These are phyloP conservation scores for Xylariaceae sp. DNA, from an alignment of 2,329 filamentous ascomycete species.

Conservation along the genomic window DNA sequence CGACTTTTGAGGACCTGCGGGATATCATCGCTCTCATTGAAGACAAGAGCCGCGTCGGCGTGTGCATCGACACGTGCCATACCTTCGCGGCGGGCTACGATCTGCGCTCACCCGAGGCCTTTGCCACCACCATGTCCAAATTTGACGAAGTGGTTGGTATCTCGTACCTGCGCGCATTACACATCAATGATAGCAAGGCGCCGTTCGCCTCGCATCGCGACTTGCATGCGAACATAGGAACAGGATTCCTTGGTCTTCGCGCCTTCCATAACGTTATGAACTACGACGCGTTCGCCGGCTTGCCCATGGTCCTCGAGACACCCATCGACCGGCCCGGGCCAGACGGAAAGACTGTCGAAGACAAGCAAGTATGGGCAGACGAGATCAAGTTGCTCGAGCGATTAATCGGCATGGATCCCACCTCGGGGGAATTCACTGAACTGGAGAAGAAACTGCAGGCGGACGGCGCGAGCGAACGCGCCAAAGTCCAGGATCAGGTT, in stretches of 20 bases:
- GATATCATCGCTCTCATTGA: constrained; percentile 78
- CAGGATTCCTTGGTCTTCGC: constrained; percentile 83
- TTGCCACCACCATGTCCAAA: constrained; percentile 65
- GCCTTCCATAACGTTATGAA: constrained; percentile 93
- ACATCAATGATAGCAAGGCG: constrained; percentile 94
- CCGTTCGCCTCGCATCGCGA: constrained; percentile 78
- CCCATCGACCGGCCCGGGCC: constrained; percentile 71
- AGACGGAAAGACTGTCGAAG: constrained; percentile 66
- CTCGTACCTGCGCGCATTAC: constrained; percentile 76
- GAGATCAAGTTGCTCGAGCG: constrained; percentile 94
- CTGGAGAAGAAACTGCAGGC: constrained; percentile 63
- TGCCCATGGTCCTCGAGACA: constrained; percentile 96
- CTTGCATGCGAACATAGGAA: constrained; percentile 93
- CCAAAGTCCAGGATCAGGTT: constrained; percentile 72
- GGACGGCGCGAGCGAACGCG: constrained; percentile 65
- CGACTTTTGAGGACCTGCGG: constrained; percentile 77
- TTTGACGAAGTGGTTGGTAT: constrained; percentile 77
- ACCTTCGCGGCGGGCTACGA: constrained; percentile 94
- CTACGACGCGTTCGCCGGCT: constrained; percentile 64
- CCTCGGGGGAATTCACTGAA: constrained; percentile 65
- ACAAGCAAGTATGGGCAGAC: constrained; percentile 79
- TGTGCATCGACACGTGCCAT: constrained; percentile 96
- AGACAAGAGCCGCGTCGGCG: constrained; percentile 79
- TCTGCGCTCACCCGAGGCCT: constrained; percentile 68
- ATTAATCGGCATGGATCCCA: constrained; percentile 76